Base-by-base conservation (phyloP, 1,284 basidiomycete genomes). In the Psilocybe mexicana region DNA sequence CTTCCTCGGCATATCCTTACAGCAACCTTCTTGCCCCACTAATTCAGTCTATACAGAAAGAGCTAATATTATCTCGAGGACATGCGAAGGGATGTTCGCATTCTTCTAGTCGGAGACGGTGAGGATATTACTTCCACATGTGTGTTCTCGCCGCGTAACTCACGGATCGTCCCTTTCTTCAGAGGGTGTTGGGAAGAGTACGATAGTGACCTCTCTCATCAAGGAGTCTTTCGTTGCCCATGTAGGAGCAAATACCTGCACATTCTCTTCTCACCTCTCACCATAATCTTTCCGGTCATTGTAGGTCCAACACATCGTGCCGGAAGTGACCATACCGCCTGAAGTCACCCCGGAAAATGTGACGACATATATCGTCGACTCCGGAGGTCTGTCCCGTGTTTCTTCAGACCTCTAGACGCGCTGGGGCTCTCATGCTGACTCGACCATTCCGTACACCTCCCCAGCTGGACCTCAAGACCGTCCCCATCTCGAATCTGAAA, bases 331-430 rank as follows among this genome's bases (percentile, higher is more conserved):
- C 4, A 96, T 97, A 58, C 95, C 95, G 6, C 93, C 94, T 69
- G 93, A 95, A 74, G 93, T 96, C 47, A 96, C 94, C 18, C 93
- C 95, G 48, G 94, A 95, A 78, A 94, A 96, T 70, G 93, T 96
- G 38, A 96, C 95, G 1, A 97, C 94, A 4, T 93, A 95, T 69
- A 96, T 97, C 61, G 92, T 97, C 50, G 95, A 97, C 73, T 94
- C 95, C 48, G 94, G 94, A 70, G 89, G 94, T 94, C 68, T 63
- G 87, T 80, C 23, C 18, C 18, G 18, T 7, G 12, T 40, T 18
- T 18, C 42, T 42, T 35, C 25, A 6, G 18, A 18, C 18, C 18
- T 18, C 18, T 14, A 10, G 40, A 55, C 44, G 54, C 46, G 52
- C 30, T 5, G 6, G 8, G 6, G 12, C 46, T 35, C 28, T 35